These are phyloP conservation scores for Coemansia sp. DNA, from an alignment of 192 early-diverging fungal genomes.

Conservation along the genomic window DNA sequence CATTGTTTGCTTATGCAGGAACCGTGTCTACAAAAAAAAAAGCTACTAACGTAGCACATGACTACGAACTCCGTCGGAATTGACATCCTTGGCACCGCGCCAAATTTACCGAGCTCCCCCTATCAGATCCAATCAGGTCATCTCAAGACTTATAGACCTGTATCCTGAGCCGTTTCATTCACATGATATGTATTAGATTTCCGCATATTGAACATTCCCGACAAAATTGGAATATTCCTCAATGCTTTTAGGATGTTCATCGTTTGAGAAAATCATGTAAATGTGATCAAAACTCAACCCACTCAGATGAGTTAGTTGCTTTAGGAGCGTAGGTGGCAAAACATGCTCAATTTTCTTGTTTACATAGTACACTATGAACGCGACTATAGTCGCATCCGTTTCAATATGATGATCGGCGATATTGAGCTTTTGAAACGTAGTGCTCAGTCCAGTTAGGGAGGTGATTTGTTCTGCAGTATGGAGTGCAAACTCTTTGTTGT, in stretches of 20 bases:
- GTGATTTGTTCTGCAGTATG: background rate
- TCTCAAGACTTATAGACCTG: too few relatives aligned
- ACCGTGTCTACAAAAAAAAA: background rate
- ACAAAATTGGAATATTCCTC: background rate
- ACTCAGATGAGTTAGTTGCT: background rate
- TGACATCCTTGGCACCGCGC: background rate
- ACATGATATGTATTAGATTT: background rate
- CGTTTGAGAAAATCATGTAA: background rate
- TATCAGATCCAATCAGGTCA: too few relatives aligned
- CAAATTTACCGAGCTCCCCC: background rate
- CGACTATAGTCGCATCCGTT: background rate
- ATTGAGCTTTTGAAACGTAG: background rate
- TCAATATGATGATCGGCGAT: background rate
- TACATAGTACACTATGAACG: background rate
- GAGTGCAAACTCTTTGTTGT: background rate
- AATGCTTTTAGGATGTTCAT: too few relatives aligned
- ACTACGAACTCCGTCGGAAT: background rate
- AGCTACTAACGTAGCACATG: background rate
- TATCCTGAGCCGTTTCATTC: too few relatives aligned
- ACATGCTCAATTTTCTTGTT: background rate
- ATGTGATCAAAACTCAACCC: background rate
- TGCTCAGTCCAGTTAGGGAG: background rate
- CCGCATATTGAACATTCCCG: background rate
- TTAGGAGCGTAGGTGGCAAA: background rate
- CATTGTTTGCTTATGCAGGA: background rate